phyloP scores from a whole-genome alignment of 139 green algal species.

The Chlamydomonas eustigma region DNA sequence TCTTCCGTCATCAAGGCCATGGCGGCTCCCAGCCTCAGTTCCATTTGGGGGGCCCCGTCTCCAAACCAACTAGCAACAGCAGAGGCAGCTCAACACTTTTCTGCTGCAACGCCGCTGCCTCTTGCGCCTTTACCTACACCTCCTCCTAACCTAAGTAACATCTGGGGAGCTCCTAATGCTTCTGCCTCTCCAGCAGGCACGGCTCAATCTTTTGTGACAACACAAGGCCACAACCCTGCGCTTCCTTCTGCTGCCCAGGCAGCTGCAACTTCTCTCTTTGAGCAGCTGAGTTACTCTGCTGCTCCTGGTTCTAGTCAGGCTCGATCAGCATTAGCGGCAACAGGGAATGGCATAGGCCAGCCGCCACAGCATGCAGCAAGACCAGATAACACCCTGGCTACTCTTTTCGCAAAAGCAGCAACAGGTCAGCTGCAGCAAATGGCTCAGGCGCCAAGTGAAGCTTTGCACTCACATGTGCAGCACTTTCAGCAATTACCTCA shows the following conservation, averaged over 20 bases:
- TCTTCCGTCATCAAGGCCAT: no score
- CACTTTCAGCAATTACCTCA: no score
- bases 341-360: not conserved
- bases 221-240: not conserved
- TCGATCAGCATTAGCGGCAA: not conserved
- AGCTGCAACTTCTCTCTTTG: constrained; percentile 2
- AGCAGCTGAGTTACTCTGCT: constrained; percentile 1
- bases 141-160: not conserved
- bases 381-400: not conserved
- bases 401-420: not conserved
- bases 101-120: not conserved
- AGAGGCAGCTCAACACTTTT: not conserved
- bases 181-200: not conserved
- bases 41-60: no score
- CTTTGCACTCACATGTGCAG: no score
- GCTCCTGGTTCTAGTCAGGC: not conserved
- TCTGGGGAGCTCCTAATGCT: constrained; percentile 1
- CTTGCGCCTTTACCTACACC: no score
- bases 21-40: no score
- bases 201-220: not conserved
- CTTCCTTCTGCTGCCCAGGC: not conserved
- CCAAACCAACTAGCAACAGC: no score
- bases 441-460: no score
- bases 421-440: no score
- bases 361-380: not conserved